Percentiles rank a stretch among this genome's conserved stretches.
These are phyloP conservation scores for Schrenkiella parvula DNA, from an alignment of 345 rosid genomes.

Conservation along the genomic window DNA sequence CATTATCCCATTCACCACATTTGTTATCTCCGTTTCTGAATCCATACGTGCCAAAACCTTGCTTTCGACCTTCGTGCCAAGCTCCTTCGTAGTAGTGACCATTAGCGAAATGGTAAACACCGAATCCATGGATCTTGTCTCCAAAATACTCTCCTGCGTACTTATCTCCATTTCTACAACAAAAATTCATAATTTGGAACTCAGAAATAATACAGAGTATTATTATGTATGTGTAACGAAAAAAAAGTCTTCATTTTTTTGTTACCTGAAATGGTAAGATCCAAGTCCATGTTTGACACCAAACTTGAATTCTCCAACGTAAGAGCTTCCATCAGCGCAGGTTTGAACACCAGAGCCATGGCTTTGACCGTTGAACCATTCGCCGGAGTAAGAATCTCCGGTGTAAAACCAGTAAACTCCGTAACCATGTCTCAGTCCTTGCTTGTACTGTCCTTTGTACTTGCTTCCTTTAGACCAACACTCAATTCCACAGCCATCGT, in stretches of 20 bases:
- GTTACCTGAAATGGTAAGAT: conserved; percentile 83
- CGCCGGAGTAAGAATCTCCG: conserved; percentile 89
- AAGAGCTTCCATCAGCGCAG: conserved; percentile 86
- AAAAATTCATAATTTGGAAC: background rate
- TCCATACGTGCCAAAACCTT: conserved; percentile 81
- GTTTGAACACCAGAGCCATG: conserved; percentile 86
- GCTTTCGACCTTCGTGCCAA: conserved; percentile 95
- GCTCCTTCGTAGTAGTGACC: conserved; percentile 95
- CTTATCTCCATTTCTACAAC: conserved; percentile 84
- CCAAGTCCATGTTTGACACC: conserved; percentile 96
- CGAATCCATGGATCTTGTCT: conserved; percentile 91
- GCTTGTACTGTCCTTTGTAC: conserved; percentile 79
- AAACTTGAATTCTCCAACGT: conserved; percentile 72
- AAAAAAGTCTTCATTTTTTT: background rate
- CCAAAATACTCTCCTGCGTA: conserved; percentile 93
- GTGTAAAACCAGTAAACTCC: conserved; percentile 83
- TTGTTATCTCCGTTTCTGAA: conserved; percentile 63
- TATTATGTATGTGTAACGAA: background rate
- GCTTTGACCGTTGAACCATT: conserved; percentile 95
- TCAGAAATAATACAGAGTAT: background rate
- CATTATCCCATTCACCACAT: conserved; percentile 82
- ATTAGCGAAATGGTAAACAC: conserved; percentile 79
- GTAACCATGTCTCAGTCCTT: conserved; percentile 76
- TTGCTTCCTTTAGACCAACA: conserved; percentile 94
- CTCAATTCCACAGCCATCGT: conserved; percentile 90